These are phyloP conservation scores for Fusarium buharicum DNA, from an alignment of 2,329 filamentous ascomycete species.

Conservation along the genomic window DNA sequence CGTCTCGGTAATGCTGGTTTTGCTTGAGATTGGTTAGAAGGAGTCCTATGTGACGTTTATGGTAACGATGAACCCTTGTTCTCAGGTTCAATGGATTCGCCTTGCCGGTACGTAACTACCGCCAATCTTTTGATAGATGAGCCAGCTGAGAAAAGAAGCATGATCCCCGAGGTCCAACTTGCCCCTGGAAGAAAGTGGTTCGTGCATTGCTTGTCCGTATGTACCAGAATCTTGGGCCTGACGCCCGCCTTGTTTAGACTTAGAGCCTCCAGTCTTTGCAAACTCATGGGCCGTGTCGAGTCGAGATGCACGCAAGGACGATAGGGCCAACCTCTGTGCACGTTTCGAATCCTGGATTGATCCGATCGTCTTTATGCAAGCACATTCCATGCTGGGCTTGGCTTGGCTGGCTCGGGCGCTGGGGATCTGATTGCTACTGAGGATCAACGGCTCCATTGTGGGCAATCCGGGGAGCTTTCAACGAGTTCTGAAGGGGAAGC, in stretches of 20 bases:
- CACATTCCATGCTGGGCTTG: conserved; percentile 18
- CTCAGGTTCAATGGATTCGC: conserved; percentile 2
- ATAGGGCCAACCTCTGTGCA: conserved; percentile 10
- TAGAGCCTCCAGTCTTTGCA: background rate
- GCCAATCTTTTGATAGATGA: conserved; percentile 18
- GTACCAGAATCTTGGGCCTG: conserved; percentile 29
- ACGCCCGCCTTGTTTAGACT: conserved; percentile 23
- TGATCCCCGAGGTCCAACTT: conserved; percentile 26
- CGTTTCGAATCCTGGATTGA: conserved; percentile 3
- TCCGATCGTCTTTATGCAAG: conserved; percentile 6
- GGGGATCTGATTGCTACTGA: conserved; percentile 9
- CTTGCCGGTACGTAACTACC: conserved; percentile 14
- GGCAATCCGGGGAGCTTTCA: conserved; percentile 5
- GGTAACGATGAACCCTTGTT: conserved; percentile 24
- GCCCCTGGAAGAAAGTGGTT: conserved; percentile 21
- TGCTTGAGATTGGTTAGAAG: conserved; percentile 19
- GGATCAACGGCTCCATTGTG: conserved; percentile 30
- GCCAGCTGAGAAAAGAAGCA: conserved; percentile 12
- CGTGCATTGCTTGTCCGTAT: conserved; percentile 29
- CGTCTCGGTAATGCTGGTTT: conserved; percentile 20
- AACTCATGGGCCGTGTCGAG: conserved; percentile 5
- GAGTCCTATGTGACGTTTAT: conserved; percentile 21
- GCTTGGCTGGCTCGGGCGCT: conserved; percentile 5
- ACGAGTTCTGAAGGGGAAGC: conserved; percentile 7
- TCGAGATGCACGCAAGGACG: background rate